Evolutionary conservation across 192 early-diverging fungal species (phyloP).

Genomic region (Entomortierella beljakovae): DNA sequence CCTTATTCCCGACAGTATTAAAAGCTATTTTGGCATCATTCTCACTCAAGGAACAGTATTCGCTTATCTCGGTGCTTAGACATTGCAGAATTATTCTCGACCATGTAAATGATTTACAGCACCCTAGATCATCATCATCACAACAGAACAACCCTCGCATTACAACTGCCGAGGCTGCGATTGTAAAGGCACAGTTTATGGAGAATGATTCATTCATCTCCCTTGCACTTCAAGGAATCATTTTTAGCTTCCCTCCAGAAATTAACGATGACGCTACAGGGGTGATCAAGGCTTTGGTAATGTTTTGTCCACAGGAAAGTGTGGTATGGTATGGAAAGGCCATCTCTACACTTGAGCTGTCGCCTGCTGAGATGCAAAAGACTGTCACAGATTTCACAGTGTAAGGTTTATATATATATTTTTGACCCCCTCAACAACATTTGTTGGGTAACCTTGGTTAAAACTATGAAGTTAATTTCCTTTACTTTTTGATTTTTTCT

Average conservation of each 20-base stretch:
- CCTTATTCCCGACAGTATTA: constrained; percentile 67
- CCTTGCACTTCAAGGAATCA: constrained; percentile 65
- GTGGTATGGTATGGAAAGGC: constrained; percentile 61
- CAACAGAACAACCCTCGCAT: constrained; percentile 9
- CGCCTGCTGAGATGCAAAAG: constrained; percentile 61
- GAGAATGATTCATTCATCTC: constrained; percentile 59
- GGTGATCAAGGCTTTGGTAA: constrained; percentile 58
- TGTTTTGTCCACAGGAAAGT: constrained; percentile 61
- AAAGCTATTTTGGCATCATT: constrained; percentile 75
- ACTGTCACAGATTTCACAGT: constrained; percentile 65
- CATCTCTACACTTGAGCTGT: constrained; percentile 59
- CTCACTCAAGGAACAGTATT: constrained; percentile 59
- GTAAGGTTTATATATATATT: constrained; percentile 54
- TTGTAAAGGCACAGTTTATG: constrained; percentile 55
- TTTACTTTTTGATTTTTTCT: constrained; percentile 1
- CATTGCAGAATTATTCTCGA: constrained; percentile 62
- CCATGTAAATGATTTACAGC: constrained; percentile 32
- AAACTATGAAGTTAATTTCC: too few relatives aligned
- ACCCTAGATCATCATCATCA: constrained; percentile 11
- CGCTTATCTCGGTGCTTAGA: constrained; percentile 60
- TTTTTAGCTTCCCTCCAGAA: constrained; percentile 66
- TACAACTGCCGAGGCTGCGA: constrained; percentile 40
- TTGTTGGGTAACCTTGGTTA: too few relatives aligned
- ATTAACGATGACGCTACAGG: constrained; percentile 65
- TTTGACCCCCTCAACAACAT: too few relatives aligned